These are phyloP conservation scores for Sarcomyxa edulis DNA, from an alignment of 768 basidiomycete species.

Conservation along the genomic window DNA sequence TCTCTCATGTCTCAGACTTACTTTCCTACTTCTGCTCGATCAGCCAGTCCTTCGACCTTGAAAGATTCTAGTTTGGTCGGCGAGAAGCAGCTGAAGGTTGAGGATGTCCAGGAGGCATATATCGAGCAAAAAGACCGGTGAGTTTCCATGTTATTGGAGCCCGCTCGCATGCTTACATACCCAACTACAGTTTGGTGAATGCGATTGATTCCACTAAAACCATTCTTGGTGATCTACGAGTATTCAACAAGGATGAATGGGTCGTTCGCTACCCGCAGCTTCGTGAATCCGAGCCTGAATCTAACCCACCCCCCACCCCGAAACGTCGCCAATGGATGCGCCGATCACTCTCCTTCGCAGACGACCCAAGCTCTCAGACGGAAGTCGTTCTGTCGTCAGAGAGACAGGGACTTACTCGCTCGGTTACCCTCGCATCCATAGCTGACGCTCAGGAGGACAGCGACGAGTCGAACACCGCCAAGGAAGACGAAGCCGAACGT, in stretches of 20 bases:
- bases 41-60: not conserved
- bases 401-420: conserved; percentile 44
- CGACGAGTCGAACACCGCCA: conserved; percentile 19
- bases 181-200: conserved; percentile 61
- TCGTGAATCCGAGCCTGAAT: conserved; percentile 31
- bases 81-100: conserved; percentile 48
- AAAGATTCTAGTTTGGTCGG: too few species aligned
- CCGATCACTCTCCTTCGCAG: conserved; percentile 79
- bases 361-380: conserved; percentile 66
- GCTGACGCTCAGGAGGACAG: conserved; percentile 31
- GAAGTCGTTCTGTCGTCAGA: conserved; percentile 57
- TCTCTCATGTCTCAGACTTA: too few species aligned
- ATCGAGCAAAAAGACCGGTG: conserved; percentile 73
- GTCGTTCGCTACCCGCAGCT: conserved; percentile 84
- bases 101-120: conserved; percentile 75
- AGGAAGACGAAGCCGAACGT: conserved; percentile 24
- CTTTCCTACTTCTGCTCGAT: too few species aligned
- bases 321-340: conserved; percentile 26
- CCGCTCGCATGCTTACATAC: conserved; percentile 1
- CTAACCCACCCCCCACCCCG: conserved; percentile 10
- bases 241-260: conserved; percentile 86
- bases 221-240: conserved; percentile 64
- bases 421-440: conserved; percentile 54
- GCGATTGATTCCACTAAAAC: conserved; percentile 72
- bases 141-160: conserved; percentile 17